Evolutionary conservation across 495 filamentous ascomycete genomes (phyloP), one percentile per base, ranked within the genome.

Genomic region (Aspergillus asperescens): DNA sequence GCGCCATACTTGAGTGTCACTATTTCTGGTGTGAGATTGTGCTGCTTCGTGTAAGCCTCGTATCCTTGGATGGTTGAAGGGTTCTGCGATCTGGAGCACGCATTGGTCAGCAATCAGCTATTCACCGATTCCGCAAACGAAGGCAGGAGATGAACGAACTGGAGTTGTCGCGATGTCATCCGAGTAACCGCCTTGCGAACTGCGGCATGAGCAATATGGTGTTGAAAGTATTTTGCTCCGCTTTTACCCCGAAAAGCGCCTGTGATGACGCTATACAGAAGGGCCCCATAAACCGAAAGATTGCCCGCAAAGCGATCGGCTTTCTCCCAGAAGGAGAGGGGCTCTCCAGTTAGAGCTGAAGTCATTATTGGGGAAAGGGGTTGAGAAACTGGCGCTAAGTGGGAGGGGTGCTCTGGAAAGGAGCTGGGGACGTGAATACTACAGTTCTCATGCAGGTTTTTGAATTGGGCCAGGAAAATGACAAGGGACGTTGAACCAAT

Each of bases 1-100:
- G 74, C 72, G 29, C 75, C 78, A 34, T 78, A 68, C 7, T 70
- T 62, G 5, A 85, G 70, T 4, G 72, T 57, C 16, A 80, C 69
- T 18, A 61, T 72, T 24, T 78, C 72, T 0, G 80, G 76, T 8
- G 70, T 52, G 29, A 83, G 66, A 34, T 69, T 65, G 32, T 71
- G 57, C 35, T 68, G 57, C 48, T 79, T 75, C 52, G 74, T 73
- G 38, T 68, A 66, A 3, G 57, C 41, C 12, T 66, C 50, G 52
- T 86, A 86, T 0, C 58, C 60, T 8, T 70, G 66, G 37, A 71
- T 66, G 15, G 79, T 77, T 5, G 73, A 53, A 1, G 65, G 46
- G 12, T 56, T 44, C 1, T 77, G 10, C 37, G 66, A 56, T 54
- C 72, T 75, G 24, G 25, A 25, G 7, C 25, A 15, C 20, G 18